These are phyloP conservation scores for Penicillium sp. DNA, from an alignment of 2,329 filamentous ascomycete species.

Conservation along the genomic window DNA sequence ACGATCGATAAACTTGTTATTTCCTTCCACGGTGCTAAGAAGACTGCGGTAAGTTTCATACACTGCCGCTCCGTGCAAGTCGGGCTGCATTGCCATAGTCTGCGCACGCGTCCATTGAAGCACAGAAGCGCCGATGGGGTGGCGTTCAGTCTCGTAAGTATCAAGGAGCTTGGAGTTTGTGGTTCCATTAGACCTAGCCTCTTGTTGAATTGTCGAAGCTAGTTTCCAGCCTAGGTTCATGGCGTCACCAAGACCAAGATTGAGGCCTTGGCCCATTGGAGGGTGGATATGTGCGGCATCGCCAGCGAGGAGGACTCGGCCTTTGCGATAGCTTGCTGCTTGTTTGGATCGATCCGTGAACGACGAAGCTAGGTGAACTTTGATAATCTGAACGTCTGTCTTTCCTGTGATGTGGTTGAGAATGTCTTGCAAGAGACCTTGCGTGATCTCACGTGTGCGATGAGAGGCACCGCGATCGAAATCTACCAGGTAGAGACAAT, in stretches of 20 bases:
- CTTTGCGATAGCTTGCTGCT: constrained; percentile 12
- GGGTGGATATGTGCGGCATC: constrained; percentile 94
- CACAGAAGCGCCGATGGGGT: constrained; percentile 25
- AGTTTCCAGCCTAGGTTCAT: constrained; percentile 58
- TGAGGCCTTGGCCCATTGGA: constrained; percentile 88
- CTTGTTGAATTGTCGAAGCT: constrained; percentile 40
- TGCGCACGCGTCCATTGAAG: constrained; percentile 39
- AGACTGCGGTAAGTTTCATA: neutral
- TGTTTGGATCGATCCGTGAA: neutral
- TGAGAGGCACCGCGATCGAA: neutral
- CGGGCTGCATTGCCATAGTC: constrained; percentile 27
- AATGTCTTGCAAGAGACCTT: neutral
- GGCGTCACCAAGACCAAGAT: constrained; percentile 83
- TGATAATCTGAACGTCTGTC: neutral
- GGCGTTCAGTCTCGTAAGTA: constrained; percentile 49
- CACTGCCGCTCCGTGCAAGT: constrained; percentile 22
- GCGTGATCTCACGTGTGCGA: neutral
- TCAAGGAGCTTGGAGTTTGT: constrained; percentile 32
- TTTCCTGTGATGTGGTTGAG: neutral
- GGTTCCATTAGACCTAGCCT: constrained; percentile 24
- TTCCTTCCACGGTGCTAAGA: neutral
- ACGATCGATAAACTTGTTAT: constrained; percentile 20
- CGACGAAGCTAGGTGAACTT: neutral
- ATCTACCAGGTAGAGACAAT: neutral
- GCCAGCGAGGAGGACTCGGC: constrained; percentile 80